Percentiles rank a stretch among this genome's conserved stretches.
Evolutionary conservation across 768 basidiomycete species (phyloP).

Genomic region (Russula griseocarnosa): DNA sequence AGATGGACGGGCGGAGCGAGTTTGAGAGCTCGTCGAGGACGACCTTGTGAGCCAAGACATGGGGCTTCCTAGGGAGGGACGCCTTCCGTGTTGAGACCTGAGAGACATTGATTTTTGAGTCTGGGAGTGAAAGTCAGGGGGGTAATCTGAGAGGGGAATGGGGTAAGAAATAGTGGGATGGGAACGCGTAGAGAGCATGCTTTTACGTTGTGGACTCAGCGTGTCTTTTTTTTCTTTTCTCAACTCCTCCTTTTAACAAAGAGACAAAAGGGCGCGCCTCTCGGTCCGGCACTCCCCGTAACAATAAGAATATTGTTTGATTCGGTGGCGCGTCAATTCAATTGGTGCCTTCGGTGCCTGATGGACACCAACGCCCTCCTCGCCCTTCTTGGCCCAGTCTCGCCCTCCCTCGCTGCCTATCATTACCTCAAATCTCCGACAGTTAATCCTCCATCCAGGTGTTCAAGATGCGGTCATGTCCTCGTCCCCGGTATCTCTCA

Average conservation of each 20-base stretch:
- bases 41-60: slow-evolving; percentile 44
- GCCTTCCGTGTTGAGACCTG: slow-evolving; percentile 33
- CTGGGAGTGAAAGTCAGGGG: slow-evolving; percentile 8
- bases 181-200: slow-evolving; percentile 22
- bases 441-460: slow-evolving; percentile 35
- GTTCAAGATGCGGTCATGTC: slow-evolving; percentile 52
- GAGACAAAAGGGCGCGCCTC: not conserved
- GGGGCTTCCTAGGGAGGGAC: slow-evolving; percentile 40
- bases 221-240: not conserved
- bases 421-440: slow-evolving; percentile 44
- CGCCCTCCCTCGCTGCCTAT: slow-evolving; percentile 59
- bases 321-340: no score
- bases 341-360: no score
- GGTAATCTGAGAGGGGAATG: slow-evolving; percentile 16
- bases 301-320: not conserved
- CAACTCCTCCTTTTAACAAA: not conserved
- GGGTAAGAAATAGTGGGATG: slow-evolving; percentile 22
- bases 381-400: slow-evolving; percentile 45
- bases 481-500: slow-evolving; percentile 42
- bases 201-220: slow-evolving; percentile 6
- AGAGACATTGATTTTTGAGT: slow-evolving; percentile 22
- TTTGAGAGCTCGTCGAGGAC: slow-evolving; percentile 35
- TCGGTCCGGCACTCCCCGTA: slow-evolving; percentile 10
- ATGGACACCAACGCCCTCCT: slow-evolving; percentile 41
- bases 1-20: slow-evolving; percentile 39